Conservation (phyloP, 2,329 filamentous ascomycete genomes). For the Fusarium buharicum region DNA sequence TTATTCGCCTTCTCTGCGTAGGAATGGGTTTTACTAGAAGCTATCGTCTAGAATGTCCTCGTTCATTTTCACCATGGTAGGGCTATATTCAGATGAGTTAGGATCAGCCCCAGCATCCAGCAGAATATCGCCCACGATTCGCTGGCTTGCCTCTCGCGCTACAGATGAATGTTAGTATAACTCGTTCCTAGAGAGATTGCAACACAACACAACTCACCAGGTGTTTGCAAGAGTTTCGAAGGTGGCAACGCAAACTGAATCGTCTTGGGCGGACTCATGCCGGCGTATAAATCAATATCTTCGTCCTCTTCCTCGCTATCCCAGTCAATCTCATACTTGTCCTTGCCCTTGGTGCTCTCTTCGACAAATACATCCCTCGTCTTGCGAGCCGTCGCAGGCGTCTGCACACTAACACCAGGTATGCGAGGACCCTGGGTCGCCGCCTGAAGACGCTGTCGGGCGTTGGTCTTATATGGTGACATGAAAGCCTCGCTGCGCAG, state of each 20-base stretch:
- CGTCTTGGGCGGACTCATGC: conserved; percentile 91
- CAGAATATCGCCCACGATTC: conserved; percentile 83
- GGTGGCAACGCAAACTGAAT: conserved; percentile 86
- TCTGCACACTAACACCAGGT: conserved; percentile 87
- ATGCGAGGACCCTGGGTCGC: conserved; percentile 68
- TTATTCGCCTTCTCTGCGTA: neutral
- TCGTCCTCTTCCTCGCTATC: conserved; percentile 79
- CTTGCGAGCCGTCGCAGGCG: conserved; percentile 66
- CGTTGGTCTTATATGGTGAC: conserved; percentile 69
- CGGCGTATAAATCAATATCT: conserved; percentile 70
- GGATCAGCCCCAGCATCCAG: conserved; percentile 75
- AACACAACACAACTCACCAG: conserved; percentile 62
- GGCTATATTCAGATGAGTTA: conserved; percentile 68
- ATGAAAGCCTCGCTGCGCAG: conserved; percentile 87
- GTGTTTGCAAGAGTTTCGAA: conserved; percentile 81
- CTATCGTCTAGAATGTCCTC: conserved; percentile 70
- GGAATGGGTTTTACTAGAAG: conserved; percentile 55
- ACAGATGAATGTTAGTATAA: neutral
- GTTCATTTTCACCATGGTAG: conserved; percentile 73
- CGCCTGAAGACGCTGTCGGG: conserved; percentile 55
- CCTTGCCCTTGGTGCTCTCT: conserved; percentile 44
- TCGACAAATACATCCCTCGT: conserved; percentile 60
- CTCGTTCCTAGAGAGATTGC: neutral
- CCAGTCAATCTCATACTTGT: conserved; percentile 72
- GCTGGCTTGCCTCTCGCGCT: conserved; percentile 82